A percentile compares a stretch with the other conserved stretches of the same genome.
Evolutionary conservation across 2,329 filamentous ascomycete genomes (phyloP).

Genomic region (Xylariaceae sp.): DNA sequence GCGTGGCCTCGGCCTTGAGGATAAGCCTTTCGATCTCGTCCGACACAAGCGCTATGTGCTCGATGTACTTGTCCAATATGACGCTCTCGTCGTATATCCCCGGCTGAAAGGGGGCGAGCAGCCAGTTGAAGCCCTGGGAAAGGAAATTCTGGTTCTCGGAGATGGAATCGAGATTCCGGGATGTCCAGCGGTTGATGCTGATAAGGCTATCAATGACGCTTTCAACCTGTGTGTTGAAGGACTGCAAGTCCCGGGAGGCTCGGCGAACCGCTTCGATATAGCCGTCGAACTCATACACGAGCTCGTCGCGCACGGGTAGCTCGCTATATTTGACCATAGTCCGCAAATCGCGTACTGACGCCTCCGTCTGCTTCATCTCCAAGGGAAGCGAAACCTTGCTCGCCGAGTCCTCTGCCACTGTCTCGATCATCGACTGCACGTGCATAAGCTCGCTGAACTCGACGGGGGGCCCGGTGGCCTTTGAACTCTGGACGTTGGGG

Average conservation of each 20-base stretch:
- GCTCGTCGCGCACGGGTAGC: constrained; percentile 62
- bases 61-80: constrained; percentile 69
- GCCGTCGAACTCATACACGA: constrained; percentile 69
- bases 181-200: constrained; percentile 71
- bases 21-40: constrained; percentile 67
- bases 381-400: constrained; percentile 64
- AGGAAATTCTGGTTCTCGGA: constrained; percentile 37
- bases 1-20: constrained; percentile 63
- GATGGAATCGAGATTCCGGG: constrained; percentile 63
- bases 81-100: constrained; percentile 55
- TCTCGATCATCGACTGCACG: constrained; percentile 71
- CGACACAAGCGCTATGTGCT: constrained; percentile 65
- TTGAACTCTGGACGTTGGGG: background rate
- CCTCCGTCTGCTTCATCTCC: constrained; percentile 75
- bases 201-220: constrained; percentile 71
- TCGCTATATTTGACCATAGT: constrained; percentile 67
- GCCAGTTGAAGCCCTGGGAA: constrained; percentile 41
- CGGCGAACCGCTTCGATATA: constrained; percentile 67
- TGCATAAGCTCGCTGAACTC: constrained; percentile 74
- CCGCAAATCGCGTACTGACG: constrained; percentile 68
- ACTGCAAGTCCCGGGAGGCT: constrained; percentile 63
- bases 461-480: constrained; percentile 35
- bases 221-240: constrained; percentile 73
- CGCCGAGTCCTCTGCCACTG: constrained; percentile 64
- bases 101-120: constrained; percentile 61